Evolutionary conservation across 768 basidiomycete species (phyloP), one percentile per base, ranked within the genome.

Genomic region (Royoungia palumana): DNA sequence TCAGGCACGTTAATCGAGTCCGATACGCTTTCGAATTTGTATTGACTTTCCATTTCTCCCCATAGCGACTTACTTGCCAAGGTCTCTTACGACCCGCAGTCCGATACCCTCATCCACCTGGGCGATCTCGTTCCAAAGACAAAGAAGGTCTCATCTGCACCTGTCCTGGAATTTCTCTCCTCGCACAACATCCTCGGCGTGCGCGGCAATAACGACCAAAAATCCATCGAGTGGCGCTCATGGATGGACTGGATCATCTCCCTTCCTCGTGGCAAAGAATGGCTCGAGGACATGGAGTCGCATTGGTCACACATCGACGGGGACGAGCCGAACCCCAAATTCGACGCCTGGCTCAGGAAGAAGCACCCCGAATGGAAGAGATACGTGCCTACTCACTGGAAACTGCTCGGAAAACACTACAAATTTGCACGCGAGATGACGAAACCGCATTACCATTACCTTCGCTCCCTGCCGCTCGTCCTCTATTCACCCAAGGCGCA

Each of bases 151-250:
- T 76, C 77, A n/a, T 86, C 88, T 0, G 65, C 85, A 50, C 72
- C 77, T 6, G 75, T 87, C 17, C 69, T 95, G 9, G 66, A 72
- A 7, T 89, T 79, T 65, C 75, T 96, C 75, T 68, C 82, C 3
- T 60, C 69, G 9, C 64, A 85, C 58, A 78, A 81, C 43, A 73
- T 91, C 36, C 77, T 77, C 20, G 93, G 92, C 14, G 91, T 96
- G 4, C 81, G 94, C 25, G 94, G 95, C 0, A 98, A 98, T 64
- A 91, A 97, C 62, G 94, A 98, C 70, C 92, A 97, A 67, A 78
- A 78, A 53, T 81, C 94, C 37, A 77, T 97, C 38, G 88, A 95
- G 69, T 96, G 94, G 94, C 76, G 83, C 21, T 72, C 76, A 2
- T 98, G 92, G 91, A 77, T 89, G 43, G 74, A 86, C 16, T 95